Percentiles rank a stretch among this genome's conserved stretches.
phyloP scores from a whole-genome alignment of 805 yeast species.

The Ogataea ganodermae region DNA sequence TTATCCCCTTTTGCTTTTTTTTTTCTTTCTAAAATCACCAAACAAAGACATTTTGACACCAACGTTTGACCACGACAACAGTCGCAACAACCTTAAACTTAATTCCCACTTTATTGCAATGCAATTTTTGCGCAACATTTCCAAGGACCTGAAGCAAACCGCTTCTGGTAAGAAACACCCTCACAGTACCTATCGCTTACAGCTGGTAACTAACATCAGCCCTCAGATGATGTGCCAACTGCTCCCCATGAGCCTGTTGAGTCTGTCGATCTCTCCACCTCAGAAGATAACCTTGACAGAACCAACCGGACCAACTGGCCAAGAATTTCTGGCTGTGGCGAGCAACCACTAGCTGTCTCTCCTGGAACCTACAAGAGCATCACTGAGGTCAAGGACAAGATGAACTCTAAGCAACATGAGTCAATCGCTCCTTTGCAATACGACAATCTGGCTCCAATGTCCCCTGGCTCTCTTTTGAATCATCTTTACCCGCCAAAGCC shows the following conservation, averaged over 20 bases:
- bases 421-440: slow-evolving; percentile 9
- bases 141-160: background rate
- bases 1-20: background rate
- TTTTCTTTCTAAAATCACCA: background rate
- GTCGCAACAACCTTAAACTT: background rate
- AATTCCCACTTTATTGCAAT: background rate
- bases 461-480: slow-evolving; percentile 4
- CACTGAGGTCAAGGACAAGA: slow-evolving; percentile 4
- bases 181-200: too few species aligned
- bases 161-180: slow-evolving; percentile 2
- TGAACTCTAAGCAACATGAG: slow-evolving; percentile 2
- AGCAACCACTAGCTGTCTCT: slow-evolving; percentile 7
- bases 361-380: slow-evolving; percentile 12
- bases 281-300: background rate
- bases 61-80: background rate
- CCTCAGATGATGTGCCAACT: too few species aligned
- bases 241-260: too few species aligned
- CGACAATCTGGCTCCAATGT: slow-evolving; percentile 7
- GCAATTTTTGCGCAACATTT: background rate
- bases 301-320: slow-evolving; percentile 8
- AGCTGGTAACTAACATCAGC: background rate
- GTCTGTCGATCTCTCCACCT: background rate
- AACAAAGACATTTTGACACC: background rate
- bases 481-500: slow-evolving; percentile 4
- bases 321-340: slow-evolving; percentile 7